Evolutionary conservation across 2,329 filamentous ascomycete species (phyloP).

Genomic region (Cadophora luteo-olivacea): DNA sequence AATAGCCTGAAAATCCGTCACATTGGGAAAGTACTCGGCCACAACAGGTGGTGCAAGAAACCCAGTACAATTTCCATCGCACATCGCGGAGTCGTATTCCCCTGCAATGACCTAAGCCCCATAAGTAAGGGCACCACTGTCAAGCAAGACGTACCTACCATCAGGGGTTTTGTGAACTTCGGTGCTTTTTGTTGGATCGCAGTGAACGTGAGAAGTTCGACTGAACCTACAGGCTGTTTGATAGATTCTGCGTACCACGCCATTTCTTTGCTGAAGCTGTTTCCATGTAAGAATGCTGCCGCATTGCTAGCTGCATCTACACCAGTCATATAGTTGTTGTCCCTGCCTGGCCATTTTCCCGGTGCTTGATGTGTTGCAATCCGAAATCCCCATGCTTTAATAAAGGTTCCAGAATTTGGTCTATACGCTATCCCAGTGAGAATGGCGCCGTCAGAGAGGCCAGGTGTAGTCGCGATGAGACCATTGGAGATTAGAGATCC

Average conservation of each 20-base stretch:
- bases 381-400: slow-evolving; percentile 34
- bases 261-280: slow-evolving; percentile 31
- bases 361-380: slow-evolving; percentile 35
- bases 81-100: slow-evolving; percentile 37
- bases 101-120: slow-evolving; percentile 32
- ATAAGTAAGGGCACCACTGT: not conserved
- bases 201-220: slow-evolving; percentile 36
- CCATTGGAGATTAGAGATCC: slow-evolving; percentile 64
- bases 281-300: slow-evolving; percentile 38
- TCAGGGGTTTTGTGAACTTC: slow-evolving; percentile 12
- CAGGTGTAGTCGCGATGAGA: slow-evolving; percentile 57
- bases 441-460: slow-evolving; percentile 61
- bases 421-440: slow-evolving; percentile 61
- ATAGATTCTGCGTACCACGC: slow-evolving; percentile 35
- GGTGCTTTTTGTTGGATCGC: slow-evolving; percentile 4
- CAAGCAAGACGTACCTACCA: not conserved
- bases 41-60: slow-evolving; percentile 36
- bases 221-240: slow-evolving; percentile 33
- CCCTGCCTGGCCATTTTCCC: slow-evolving; percentile 33
- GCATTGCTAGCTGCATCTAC: slow-evolving; percentile 39
- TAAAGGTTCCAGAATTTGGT: slow-evolving; percentile 7
- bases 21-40: slow-evolving; percentile 18
- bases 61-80: slow-evolving; percentile 36
- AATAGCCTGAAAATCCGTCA: slow-evolving; percentile 24
- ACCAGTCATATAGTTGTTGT: slow-evolving; percentile 35